Percentiles rank a stretch among this genome's conserved stretches.
Conservation (phyloP, 129 eudicot species). For the Ambrosia artemisiifolia region DNA sequence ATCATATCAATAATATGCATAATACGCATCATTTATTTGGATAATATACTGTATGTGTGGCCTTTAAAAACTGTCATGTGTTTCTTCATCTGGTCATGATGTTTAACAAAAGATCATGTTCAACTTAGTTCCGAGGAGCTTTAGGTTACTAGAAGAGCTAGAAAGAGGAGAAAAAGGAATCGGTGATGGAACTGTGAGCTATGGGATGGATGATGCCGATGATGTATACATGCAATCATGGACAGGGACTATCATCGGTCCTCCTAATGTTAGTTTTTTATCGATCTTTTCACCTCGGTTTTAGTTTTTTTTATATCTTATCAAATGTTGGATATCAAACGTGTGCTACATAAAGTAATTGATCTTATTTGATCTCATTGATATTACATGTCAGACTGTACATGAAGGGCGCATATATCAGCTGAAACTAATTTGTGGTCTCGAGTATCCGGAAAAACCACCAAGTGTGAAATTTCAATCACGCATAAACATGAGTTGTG, state of each 20-base stretch:
- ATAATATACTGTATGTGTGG: not conserved
- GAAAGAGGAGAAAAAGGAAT: conserved; percentile 92
- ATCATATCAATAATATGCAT: not conserved
- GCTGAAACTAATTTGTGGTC: conserved; percentile 47
- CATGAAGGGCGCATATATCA: conserved; percentile 74
- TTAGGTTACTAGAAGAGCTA: conserved; percentile 80
- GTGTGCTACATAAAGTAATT: not conserved
- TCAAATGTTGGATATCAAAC: not conserved
- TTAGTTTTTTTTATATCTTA: not conserved
- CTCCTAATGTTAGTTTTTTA: conserved; percentile 63
- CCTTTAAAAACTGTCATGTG: not conserved
- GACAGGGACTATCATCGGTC: conserved; percentile 86
- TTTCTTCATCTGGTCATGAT: not conserved
- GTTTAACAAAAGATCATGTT: conserved; percentile 8
- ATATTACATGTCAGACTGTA: conserved; percentile 47
- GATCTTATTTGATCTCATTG: not conserved
- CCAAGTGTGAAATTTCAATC: conserved; percentile 53
- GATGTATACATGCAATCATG: conserved; percentile 85
- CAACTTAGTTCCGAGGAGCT: conserved; percentile 73
- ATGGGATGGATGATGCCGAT: conserved; percentile 90
- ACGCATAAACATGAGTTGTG: conserved; percentile 50
- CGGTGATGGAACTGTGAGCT: conserved; percentile 92
- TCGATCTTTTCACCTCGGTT: not conserved
- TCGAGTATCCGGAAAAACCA: conserved; percentile 51
- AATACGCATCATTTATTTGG: not conserved